These are phyloP conservation scores for Telfairia occidentalis DNA, from an alignment of 331 rosid species.

Conservation along the genomic window DNA sequence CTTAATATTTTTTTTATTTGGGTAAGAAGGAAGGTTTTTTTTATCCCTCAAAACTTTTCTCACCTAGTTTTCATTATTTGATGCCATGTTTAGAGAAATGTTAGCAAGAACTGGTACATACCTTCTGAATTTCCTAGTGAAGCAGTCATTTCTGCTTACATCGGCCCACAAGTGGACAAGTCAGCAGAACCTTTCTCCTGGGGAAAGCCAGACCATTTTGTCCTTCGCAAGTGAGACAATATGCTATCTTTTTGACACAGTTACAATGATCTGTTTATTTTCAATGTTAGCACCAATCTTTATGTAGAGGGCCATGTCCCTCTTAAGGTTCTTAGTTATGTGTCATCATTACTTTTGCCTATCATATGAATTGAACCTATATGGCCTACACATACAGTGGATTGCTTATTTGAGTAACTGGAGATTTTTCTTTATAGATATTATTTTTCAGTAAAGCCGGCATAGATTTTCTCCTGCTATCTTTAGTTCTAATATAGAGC, in stretches of 20 bases:
- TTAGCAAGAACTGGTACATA: conserved; percentile 97
- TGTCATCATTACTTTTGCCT: neutral
- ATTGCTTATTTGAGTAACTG: neutral
- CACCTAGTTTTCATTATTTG: neutral
- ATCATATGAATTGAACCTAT: neutral
- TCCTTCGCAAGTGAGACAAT: conserved; percentile 80
- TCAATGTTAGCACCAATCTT: neutral
- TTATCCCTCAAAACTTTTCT: neutral
- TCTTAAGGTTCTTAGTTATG: neutral
- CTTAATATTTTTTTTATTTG: neutral
- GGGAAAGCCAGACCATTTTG: conserved; percentile 95
- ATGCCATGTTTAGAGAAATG: conserved; percentile 55
- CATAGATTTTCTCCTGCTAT: neutral
- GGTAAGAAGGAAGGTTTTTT: neutral
- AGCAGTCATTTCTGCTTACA: conserved; percentile 69
- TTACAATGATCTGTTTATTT: neutral
- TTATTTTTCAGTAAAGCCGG: neutral
- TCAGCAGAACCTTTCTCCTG: conserved; percentile 78
- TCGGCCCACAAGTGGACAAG: conserved; percentile 71
- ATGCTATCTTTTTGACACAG: neutral
- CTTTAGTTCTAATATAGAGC: neutral
- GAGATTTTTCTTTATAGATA: neutral
- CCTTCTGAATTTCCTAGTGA: conserved; percentile 82
- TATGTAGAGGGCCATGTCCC: neutral
- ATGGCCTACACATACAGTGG: neutral